Percentiles rank a stretch among this genome's conserved stretches.
phyloP scores from a whole-genome alignment of 2,329 filamentous ascomycete species.

The Parafenestella ontariensis region DNA sequence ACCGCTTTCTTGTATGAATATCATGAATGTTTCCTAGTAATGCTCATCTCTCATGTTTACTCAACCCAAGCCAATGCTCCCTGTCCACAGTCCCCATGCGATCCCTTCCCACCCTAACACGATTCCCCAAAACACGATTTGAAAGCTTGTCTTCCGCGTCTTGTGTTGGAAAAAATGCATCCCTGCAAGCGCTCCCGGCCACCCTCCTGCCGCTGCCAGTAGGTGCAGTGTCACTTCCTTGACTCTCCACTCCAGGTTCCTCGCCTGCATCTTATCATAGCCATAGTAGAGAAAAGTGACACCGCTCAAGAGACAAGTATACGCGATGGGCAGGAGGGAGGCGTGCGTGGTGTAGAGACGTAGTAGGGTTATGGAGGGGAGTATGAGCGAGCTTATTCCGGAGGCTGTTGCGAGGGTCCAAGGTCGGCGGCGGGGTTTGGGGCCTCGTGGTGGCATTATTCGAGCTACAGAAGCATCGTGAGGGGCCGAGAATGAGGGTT shows the following conservation, averaged over 20 bases:
- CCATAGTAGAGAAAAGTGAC: constrained; percentile 42
- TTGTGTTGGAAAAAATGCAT: constrained; percentile 50
- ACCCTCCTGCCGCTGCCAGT: constrained; percentile 39
- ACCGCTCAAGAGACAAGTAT: constrained; percentile 25
- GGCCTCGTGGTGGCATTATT: constrained; percentile 16
- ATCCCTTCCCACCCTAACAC: constrained; percentile 38
- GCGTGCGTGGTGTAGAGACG: constrained; percentile 30
- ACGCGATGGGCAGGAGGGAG: constrained; percentile 23
- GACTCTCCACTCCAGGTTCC: constrained; percentile 42
- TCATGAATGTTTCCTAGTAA: not conserved
- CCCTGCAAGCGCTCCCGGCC: constrained; percentile 42
- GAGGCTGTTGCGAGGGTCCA: constrained; percentile 32
- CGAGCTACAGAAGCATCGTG: not conserved
- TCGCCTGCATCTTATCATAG: constrained; percentile 46
- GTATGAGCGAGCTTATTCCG: constrained; percentile 51
- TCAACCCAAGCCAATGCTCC: constrained; percentile 2
- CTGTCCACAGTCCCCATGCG: constrained; percentile 31
- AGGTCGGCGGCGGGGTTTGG: constrained; percentile 29
- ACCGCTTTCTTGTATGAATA: not conserved
- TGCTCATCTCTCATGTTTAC: not conserved
- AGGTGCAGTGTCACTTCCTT: constrained; percentile 41
- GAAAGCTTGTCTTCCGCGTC: constrained; percentile 40
- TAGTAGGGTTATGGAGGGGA: constrained; percentile 63
- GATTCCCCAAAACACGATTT: constrained; percentile 41
- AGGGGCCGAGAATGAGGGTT: not conserved